These are phyloP conservation scores for Exobasidium cylindrosporum DNA, from an alignment of 1,284 basidiomycete species.

Conservation along the genomic window DNA sequence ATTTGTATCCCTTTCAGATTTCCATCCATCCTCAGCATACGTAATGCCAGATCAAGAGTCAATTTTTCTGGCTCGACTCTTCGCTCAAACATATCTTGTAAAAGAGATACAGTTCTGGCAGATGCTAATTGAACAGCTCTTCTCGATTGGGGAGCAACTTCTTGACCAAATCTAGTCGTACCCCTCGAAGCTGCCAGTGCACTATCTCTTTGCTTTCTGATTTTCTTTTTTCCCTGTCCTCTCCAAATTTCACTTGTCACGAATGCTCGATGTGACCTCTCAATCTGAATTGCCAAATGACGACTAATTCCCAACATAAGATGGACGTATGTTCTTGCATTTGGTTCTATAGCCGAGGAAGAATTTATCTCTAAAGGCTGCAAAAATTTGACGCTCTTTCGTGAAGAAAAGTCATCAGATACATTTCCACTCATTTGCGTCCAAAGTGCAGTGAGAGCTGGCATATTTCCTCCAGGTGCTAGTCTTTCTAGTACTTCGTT, in stretches of 20 bases:
- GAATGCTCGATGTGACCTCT: conserved; percentile 29
- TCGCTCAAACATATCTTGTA: conserved; percentile 39
- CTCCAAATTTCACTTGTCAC: not conserved
- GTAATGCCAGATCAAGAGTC: conserved; percentile 42
- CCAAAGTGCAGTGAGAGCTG: conserved; percentile 26
- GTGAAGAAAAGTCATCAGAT: conserved; percentile 1
- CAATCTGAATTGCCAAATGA: conserved; percentile 34
- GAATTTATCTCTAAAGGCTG: not conserved
- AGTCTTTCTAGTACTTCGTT: conserved; percentile 15
- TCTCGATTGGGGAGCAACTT: conserved; percentile 15
- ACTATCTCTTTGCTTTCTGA: conserved; percentile 17
- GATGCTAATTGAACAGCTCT: conserved; percentile 8
- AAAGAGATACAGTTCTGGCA: conserved; percentile 29
- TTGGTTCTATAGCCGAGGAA: conserved; percentile 21
- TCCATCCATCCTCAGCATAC: conserved; percentile 42
- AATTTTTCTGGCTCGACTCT: conserved; percentile 26
- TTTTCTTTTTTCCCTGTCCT: not conserved
- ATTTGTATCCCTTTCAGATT: conserved; percentile 37
- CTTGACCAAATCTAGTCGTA: conserved; percentile 31
- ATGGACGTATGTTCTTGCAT: conserved; percentile 32
- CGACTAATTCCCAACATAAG: conserved; percentile 43
- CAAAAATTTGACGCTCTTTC: not conserved
- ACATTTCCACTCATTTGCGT: conserved; percentile 25
- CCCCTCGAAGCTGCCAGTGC: conserved; percentile 31
- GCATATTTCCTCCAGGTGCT: conserved; percentile 25